Percentiles rank a stretch among this genome's conserved stretches.
phyloP scores from a whole-genome alignment of 2,329 filamentous ascomycete species.

The Knoxdaviesia proteae region DNA sequence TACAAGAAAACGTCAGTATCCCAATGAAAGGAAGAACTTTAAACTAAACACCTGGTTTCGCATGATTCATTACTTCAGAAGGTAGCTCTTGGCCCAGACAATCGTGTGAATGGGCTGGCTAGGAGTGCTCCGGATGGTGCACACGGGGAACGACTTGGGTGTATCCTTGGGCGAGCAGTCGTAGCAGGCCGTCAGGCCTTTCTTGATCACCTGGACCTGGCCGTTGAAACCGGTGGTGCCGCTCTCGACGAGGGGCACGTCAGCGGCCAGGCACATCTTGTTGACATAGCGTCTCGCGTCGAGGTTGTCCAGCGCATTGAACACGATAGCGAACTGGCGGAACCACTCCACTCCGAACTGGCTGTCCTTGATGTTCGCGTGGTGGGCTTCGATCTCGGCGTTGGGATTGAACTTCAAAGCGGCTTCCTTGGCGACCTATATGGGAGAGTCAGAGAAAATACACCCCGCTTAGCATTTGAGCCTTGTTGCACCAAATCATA shows the following conservation, averaged over 20 bases:
- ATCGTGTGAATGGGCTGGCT: slow-evolving; percentile 97
- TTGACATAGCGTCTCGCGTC: slow-evolving; percentile 91
- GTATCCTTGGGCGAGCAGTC: slow-evolving; percentile 81
- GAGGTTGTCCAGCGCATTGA: slow-evolving; percentile 93
- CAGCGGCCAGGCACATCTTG: slow-evolving; percentile 83
- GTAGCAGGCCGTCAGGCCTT: slow-evolving; percentile 83
- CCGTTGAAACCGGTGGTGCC: slow-evolving; percentile 96
- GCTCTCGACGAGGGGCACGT: slow-evolving; percentile 83
- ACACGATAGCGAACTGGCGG: slow-evolving; percentile 60
- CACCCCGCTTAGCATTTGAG: neutral
- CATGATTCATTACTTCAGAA: slow-evolving; percentile 38
- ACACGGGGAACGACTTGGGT: slow-evolving; percentile 86
- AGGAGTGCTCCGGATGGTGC: slow-evolving; percentile 89
- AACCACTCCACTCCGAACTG: slow-evolving; percentile 85
- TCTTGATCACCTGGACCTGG: slow-evolving; percentile 91
- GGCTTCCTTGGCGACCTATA: slow-evolving; percentile 74
- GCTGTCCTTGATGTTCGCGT: slow-evolving; percentile 84
- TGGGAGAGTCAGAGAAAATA: too few relatives aligned
- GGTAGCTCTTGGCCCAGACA: slow-evolving; percentile 93
- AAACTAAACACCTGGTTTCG: slow-evolving; percentile 8
- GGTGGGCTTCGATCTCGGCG: slow-evolving; percentile 69
- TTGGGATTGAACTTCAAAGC: slow-evolving; percentile 78
- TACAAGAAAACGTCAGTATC: slow-evolving; percentile 2
- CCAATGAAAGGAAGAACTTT: too few relatives aligned
- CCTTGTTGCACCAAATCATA: too few relatives aligned